Evolutionary conservation across 495 filamentous ascomycete species (phyloP), one percentile per base, ranked within the genome.

Genomic region (Lophiostoma macrostomum): DNA sequence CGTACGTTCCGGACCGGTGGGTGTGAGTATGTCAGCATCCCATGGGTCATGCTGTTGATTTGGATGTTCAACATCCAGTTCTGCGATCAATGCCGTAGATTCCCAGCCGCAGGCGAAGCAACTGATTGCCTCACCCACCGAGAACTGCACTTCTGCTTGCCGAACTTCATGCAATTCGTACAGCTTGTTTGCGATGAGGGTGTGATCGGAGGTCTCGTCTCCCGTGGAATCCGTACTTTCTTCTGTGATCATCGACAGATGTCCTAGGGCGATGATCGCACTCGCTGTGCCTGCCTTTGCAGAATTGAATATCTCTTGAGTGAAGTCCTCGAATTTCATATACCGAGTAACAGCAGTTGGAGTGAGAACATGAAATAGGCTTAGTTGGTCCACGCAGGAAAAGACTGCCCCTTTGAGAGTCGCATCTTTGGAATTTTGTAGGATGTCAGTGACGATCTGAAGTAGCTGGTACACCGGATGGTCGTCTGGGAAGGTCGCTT

Each of bases 121-220:
- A 43, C 84, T 80, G 44, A 96, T 73, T 11, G 93, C 90, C 62
- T 94, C 90, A 8, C 93, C 93, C 10, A 91, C 80, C 3, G 87
- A 77, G 64, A 98, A 95, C 53, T 95, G 91, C 7, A 87, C 75
- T 63, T 96, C 90, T 0, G 87, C 81, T 45, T 90, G 85, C 52
- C 84, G 84, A 22, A 90, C 82, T 58, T 91, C 90, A 63, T 93
- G 88, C 12, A 97, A 66, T 5, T 72, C 73, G 63, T 89, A 86
- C 0, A 98, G 67, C 25, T 77, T 81, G 32, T 76, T 67, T 25
- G 87, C 50, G 22, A 90, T 75, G 14, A 74, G 64, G 2, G 55
- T 49, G 8, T 81, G 53, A 8, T 68, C 56, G 16, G 59, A 47
- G 1, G 51, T 37, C 1, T 52, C 53, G 22, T 66, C 64, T 23